phyloP scores from a whole-genome alignment of 2,329 filamentous ascomycete genomes.

The Colletotrichum spaethianum region DNA sequence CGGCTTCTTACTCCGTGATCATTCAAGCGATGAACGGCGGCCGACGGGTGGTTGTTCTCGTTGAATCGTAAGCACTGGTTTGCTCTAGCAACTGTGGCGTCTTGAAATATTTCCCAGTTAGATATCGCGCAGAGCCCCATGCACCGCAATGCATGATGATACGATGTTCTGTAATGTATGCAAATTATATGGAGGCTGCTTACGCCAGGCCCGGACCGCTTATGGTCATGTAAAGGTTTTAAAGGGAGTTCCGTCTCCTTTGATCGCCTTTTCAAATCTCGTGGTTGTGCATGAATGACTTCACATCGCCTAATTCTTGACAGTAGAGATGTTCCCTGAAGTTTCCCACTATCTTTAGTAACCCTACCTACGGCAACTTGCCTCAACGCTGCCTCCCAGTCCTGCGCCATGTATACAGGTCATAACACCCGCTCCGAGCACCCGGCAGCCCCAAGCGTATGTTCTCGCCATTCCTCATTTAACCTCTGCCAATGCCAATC shows the following conservation, averaged over 20 bases:
- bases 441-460: constrained; percentile 1
- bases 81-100: neutral
- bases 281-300: neutral
- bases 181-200: neutral
- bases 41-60: neutral
- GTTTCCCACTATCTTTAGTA: neutral
- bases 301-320: neutral
- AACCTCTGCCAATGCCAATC: neutral
- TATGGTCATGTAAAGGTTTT: neutral
- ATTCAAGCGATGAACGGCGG: neutral
- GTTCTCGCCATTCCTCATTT: neutral
- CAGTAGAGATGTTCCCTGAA: neutral
- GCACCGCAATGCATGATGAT: neutral
- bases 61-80: neutral
- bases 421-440: neutral
- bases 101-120: neutral
- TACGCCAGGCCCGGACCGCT: neutral
- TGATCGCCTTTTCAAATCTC: neutral
- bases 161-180: neutral
- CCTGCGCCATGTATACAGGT: constrained; percentile 1
- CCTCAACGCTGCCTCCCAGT: neutral
- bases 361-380: neutral
- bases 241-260: neutral
- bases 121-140: neutral
- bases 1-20: neutral